Base-by-base conservation (phyloP, 139 green algal species). In the Haematococcus sp. region DNA sequence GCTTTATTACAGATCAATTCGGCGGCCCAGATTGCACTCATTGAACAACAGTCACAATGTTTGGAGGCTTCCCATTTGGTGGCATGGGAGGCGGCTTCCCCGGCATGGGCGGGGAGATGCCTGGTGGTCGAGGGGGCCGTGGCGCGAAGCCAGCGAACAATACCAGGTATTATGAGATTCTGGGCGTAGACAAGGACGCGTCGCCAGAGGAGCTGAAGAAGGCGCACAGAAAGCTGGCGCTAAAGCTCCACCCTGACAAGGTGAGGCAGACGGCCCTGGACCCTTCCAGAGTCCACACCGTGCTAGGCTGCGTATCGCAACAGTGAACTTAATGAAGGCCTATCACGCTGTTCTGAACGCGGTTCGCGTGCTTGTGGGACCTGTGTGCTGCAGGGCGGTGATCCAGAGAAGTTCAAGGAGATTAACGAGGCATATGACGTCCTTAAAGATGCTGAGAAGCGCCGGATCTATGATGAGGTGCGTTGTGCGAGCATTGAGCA, bases 381-480 rank as follows among this genome's bases (percentile, higher is more conserved):
- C 22, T 61, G 54, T 13, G 23, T 61, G 7, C 17, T 32, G 27
- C 66, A 63, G 95, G 94, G 94, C 59, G 93, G 93, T 33, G 92
- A 98, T 71, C 76, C 88, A 11, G 92, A 98, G 51, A 98, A 96
- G 84, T 98, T 99, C 87, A 98, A 99, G 83, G 93, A 98, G 76
- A 94, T 99, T 81, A 97, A 96, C 72, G 90, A 98, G 77, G 96
- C 96, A 0, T 98, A 97, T 81, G 96, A 99, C n/a, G 84, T 93
- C 0, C 86, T 99, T 30, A 94, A 89, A 23, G 96, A 99, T 81
- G 78, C 87, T 0, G 93, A 99, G 81, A 99, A 99, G 84, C 79
- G 90, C 28, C 79, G 91, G 54, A 94, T 98, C n/a, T 99, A 99
- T 76, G 95, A 99, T 67, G 73, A 94, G 87, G 91, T 94, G 49